Evolutionary conservation across 768 basidiomycete species (phyloP).

Genomic region (Leccinum longicurvipes): DNA sequence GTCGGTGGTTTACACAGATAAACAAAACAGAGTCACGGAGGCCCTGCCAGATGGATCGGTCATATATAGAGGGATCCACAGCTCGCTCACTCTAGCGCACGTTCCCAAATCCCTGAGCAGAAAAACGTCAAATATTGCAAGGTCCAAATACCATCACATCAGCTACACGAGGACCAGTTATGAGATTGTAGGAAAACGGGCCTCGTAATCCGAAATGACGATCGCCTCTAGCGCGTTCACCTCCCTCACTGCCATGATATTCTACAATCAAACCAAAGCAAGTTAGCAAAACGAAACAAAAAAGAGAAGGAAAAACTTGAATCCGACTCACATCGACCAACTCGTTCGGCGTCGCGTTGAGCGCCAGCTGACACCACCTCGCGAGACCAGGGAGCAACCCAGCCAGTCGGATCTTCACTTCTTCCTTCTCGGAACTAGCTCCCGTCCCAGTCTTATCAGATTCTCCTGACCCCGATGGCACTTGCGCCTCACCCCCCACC

Average conservation of each 20-base stretch:
- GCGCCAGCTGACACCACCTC: conserved; percentile 68
- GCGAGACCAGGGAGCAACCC: conserved; percentile 77
- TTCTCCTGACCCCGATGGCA: conserved; percentile 11
- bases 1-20: no score
- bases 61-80: not conserved
- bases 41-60: not conserved
- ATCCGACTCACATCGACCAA: conserved; percentile 68
- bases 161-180: conserved; percentile 8
- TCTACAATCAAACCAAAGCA: conserved; percentile 37
- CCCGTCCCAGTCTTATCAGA: conserved; percentile 11
- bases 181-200: conserved; percentile 31
- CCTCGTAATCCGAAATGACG: conserved; percentile 66
- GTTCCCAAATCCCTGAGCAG: not conserved
- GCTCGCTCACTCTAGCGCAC: no score
- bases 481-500: conserved; percentile 2
- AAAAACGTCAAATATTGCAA: not conserved
- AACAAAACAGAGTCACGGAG: no score
- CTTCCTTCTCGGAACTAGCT: conserved; percentile 23
- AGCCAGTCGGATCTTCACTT: conserved; percentile 64
- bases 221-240: conserved; percentile 69
- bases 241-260: conserved; percentile 59
- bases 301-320: not conserved
- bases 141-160: not conserved
- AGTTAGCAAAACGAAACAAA: not conserved
- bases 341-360: conserved; percentile 73